phyloP scores from a whole-genome alignment of 306 rosid genomes.

The Malus orientalis region DNA sequence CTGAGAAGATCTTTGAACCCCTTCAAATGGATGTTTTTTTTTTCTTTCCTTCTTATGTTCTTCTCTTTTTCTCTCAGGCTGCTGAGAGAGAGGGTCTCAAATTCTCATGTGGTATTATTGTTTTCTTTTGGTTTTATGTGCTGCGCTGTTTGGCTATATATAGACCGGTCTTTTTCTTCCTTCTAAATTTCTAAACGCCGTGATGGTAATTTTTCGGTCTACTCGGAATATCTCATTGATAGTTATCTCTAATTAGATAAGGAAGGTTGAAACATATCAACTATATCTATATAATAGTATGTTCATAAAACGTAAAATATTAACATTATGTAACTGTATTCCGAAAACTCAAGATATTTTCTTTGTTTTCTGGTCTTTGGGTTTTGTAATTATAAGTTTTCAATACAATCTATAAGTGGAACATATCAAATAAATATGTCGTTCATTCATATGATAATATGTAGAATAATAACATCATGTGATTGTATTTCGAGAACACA shows the following conservation, averaged over 20 bases:
- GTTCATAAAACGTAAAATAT: too few relatives aligned
- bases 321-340: rapidly evolving
- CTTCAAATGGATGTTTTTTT: constrained; percentile 19
- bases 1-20: constrained; percentile 52
- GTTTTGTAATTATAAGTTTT: too few relatives aligned
- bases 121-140: constrained; percentile 1
- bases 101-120: constrained; percentile 1
- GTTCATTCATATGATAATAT: neutral
- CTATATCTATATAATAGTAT: too few relatives aligned
- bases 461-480: too few relatives aligned
- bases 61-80: neutral
- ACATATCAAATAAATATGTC: neutral
- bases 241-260: too few relatives aligned
- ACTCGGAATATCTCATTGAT: neutral
- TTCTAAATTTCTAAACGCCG: neutral
- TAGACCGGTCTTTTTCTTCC: constrained; percentile 21
- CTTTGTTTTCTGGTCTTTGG: too few relatives aligned
- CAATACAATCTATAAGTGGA: neutral
- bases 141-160: constrained; percentile 33
- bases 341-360: too few relatives aligned
- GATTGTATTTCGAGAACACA: neutral
- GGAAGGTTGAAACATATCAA: neutral
- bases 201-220: neutral
- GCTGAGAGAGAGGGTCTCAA: constrained; percentile 10
- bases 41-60: neutral